phyloP scores from a whole-genome alignment of 2,329 filamentous ascomycete genomes.

The Grosmannia clavigera region DNA sequence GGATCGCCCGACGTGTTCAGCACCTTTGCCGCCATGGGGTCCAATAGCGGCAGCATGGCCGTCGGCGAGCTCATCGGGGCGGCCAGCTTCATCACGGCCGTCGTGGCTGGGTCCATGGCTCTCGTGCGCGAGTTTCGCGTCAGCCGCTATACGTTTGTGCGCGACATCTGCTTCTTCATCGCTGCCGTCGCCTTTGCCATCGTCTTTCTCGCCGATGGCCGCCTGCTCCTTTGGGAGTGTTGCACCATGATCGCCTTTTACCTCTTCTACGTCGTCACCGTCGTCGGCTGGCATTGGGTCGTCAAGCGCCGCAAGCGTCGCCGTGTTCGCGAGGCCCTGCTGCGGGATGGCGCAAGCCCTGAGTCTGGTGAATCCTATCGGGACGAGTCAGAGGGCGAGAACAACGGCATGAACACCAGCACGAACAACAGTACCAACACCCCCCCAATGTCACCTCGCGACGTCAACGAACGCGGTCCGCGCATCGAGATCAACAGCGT shows the following conservation, averaged over 20 bases:
- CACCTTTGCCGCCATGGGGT: conserved; percentile 95
- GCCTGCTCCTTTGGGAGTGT: conserved; percentile 80
- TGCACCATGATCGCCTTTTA: conserved; percentile 85
- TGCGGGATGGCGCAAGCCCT: conserved; percentile 57
- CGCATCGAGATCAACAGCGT: conserved; percentile 34
- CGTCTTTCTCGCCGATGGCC: conserved; percentile 74
- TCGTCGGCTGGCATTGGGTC: conserved; percentile 89
- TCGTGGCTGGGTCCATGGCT: conserved; percentile 95
- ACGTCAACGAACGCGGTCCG: conserved; percentile 38
- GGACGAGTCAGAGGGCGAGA: conserved; percentile 27
- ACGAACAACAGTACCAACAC: too few species aligned
- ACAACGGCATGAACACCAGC: not conserved
- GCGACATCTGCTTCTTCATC: conserved; percentile 88
- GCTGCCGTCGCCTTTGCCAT: conserved; percentile 77
- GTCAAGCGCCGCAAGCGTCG: conserved; percentile 47
- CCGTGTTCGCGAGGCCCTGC: conserved; percentile 55
- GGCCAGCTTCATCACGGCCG: conserved; percentile 89
- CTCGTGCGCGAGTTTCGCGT: conserved; percentile 92
- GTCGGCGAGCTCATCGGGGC: conserved; percentile 92
- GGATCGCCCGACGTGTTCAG: conserved; percentile 97
- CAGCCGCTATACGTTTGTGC: conserved; percentile 74
- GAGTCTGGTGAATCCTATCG: conserved; percentile 39
- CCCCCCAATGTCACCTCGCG: conserved; percentile 15
- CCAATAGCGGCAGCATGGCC: conserved; percentile 92
- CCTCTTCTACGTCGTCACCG: conserved; percentile 73